Base-by-base conservation (phyloP, 2,329 filamentous ascomycete species). In the Verticillium tricorpus region DNA sequence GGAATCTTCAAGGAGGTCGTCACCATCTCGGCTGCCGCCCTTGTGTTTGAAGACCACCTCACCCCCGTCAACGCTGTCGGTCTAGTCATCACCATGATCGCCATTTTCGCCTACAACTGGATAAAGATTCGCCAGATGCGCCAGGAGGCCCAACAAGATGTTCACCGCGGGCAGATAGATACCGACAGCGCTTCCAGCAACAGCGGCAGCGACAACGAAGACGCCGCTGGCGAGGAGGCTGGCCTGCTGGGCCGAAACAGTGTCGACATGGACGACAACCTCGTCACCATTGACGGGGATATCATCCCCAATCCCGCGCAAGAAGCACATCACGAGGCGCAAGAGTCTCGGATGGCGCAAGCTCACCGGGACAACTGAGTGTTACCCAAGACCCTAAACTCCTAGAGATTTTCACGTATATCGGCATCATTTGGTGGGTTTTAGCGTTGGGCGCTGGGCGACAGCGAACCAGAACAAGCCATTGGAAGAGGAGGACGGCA, bases 1-100 rank as follows among this genome's bases (percentile, higher is more conserved):
- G 95, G 95, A 64, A 98, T 99, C 65, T 98, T 99, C 82, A 99
- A 99, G 75, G 95, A 99, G 78, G 95, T 98, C 50, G 89, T 99
- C 61, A 99, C 95, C 15, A 98, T 99, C 70, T 89, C 87, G 50
- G 93, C 92, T 1, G 94, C 94, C 0, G 90, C 92, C 9, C 74
- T 96, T 32, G 87, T 97, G 4, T 99, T 97, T 79, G 85, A 95
- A 69, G 95, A 99, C 73, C 86, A 85, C 57, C 85, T 99, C 56
- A 97, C 93, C 0, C 80, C 89, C 0, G 86, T 99, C 79, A 99
- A 99, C 74, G 80, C 97, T 11, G 85, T 90, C 17, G 95, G 95
- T 8, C 80, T 99, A 14, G 72, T 96, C n/a, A 87, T 96, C 58
- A 99, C 95, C 0, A 91, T 98, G 67, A 80, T 83, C 52, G 93